Conservation (phyloP, 2,329 filamentous ascomycete genomes). For the Leptographium galeiforme region DNA sequence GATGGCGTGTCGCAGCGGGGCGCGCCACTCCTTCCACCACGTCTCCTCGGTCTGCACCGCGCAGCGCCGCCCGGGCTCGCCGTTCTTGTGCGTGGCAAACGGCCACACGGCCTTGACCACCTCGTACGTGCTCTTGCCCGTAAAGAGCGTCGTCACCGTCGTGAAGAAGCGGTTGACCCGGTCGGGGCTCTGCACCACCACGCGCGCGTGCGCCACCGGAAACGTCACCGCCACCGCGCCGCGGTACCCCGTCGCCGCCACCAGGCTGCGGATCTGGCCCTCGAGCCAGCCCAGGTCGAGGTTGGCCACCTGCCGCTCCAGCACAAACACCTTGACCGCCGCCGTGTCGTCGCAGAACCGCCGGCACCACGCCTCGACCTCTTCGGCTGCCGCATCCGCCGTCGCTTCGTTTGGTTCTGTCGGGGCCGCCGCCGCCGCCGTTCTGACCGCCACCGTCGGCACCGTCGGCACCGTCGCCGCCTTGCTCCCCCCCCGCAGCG, state of each 20-base stretch:
- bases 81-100: slow-evolving; percentile 35
- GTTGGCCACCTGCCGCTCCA: slow-evolving; percentile 40
- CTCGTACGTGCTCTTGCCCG: slow-evolving; percentile 40
- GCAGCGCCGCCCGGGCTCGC: slow-evolving; percentile 29
- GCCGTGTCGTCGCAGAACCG: slow-evolving; percentile 32
- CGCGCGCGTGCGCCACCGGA: slow-evolving; percentile 33
- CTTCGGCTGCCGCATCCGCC: background rate
- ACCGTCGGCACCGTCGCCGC: slow-evolving; percentile 26
- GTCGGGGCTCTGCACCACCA: slow-evolving; percentile 37
- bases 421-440: too few species aligned
- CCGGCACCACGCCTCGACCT: slow-evolving; percentile 35
- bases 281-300: slow-evolving; percentile 41
- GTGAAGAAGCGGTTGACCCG: slow-evolving; percentile 41
- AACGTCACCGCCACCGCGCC: slow-evolving; percentile 36
- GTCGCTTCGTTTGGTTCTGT: too few species aligned
- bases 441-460: slow-evolving; percentile 28
- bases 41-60: slow-evolving; percentile 41
- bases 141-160: slow-evolving; percentile 35
- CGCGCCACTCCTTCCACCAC: slow-evolving; percentile 41
- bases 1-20: slow-evolving; percentile 27
- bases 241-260: slow-evolving; percentile 35
- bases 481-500: slow-evolving; percentile 31
- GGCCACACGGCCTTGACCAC: slow-evolving; percentile 44
- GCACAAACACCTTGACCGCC: slow-evolving; percentile 32
- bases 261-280: slow-evolving; percentile 36